Conservation (phyloP, 2,329 filamentous ascomycete genomes). For the Aspergillus fructus region DNA sequence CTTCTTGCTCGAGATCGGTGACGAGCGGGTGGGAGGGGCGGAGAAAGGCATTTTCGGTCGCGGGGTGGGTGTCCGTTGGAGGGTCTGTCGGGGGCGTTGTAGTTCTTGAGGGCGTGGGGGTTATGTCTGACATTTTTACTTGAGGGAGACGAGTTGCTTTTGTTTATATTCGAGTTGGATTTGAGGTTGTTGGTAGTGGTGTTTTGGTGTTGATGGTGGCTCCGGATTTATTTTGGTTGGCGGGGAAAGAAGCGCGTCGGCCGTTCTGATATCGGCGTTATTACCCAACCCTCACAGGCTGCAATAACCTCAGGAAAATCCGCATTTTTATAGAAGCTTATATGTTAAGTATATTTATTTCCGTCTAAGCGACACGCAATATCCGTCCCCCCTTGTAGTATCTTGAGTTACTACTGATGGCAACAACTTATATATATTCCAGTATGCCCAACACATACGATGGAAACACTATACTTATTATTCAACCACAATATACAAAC, state of each 20-base stretch:
- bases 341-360: too few species aligned
- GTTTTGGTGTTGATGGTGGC: not conserved
- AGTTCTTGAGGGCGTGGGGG: not conserved
- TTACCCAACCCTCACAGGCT: not conserved
- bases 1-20: constrained; percentile 83
- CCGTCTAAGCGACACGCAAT: too few species aligned
- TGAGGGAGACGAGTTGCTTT: not conserved
- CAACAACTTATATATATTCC: too few species aligned
- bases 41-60: constrained; percentile 37
- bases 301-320: too few species aligned
- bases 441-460: too few species aligned
- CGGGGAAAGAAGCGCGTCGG: not conserved
- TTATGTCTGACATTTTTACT: not conserved
- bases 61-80: constrained; percentile 5
- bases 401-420: too few species aligned
- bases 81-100: constrained; percentile 1
- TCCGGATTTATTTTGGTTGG: not conserved
- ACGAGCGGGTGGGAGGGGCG: constrained; percentile 47
- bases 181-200: not conserved
- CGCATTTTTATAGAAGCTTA: not conserved
- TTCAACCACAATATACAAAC: too few species aligned
- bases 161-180: not conserved
- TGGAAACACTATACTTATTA: too few species aligned
- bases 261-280: not conserved
- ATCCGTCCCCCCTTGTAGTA: too few species aligned